Base-by-base conservation (phyloP, 495 filamentous ascomycete species). In the Neurospora tetraspora region DNA sequence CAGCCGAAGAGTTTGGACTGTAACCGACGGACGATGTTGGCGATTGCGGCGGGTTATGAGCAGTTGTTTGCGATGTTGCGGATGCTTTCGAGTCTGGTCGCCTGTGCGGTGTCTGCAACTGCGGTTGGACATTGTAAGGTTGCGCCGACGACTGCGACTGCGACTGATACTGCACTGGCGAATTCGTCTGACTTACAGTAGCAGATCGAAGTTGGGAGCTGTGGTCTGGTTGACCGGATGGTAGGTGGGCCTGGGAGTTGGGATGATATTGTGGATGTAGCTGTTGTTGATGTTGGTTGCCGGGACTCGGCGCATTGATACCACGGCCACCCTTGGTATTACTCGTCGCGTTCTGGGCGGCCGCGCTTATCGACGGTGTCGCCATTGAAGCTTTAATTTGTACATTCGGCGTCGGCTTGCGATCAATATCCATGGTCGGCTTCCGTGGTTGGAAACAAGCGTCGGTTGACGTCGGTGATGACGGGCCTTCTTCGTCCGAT, bases 401-500 rank as follows among this genome's bases (percentile, higher is more conserved):
- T 1, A 12, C 47, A 27, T 27, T 27, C 47, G 47, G 20, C 5
- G 47, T 59, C 47, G 47, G 47, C 47, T 59, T 59, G 47, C 20
- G 11, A 59, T 59, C 47, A 20, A 65, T 65, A 8, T 65, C 53
- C 53, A 65, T 65, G n/a, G 43, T 47, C 40, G 40, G 40, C 40
- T 42, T 42, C 39, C 14, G 39, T 42, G 39, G 39, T 42, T 37
- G 39, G 39, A 39, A 39, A 14, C 39, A 39, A 39, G 11, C 11
- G 39, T 14, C 11, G 11, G 39, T 40, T 40, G 39, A 40, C 39
- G 39, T 45, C 47, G 74, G 38, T 73, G 76, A 71, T 73, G 76
- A 69, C 73, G 73, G 73, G 70, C 53, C 68, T 73, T 74, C 23
- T 61, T 61, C 59, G 39, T 27, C 76, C 76, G 76, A 78, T 72